Evolutionary conservation across 108 stramenopile species (phyloP), one percentile per base, ranked within the genome.

Genomic region (Nitzschia putrida): DNA sequence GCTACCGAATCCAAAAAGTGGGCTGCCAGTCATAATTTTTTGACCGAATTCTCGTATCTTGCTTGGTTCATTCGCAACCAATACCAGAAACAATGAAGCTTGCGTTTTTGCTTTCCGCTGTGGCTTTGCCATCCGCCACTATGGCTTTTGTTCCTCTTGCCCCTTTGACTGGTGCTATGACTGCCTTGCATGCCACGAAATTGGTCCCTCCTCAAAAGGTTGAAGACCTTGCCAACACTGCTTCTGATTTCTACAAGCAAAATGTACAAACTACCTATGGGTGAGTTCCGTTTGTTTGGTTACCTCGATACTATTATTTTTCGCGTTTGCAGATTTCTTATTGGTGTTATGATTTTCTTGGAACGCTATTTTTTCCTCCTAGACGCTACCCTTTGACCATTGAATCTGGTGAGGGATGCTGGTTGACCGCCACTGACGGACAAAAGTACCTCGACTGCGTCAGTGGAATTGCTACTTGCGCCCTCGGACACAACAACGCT

Each of bases 391-490:
- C 91, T 42, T 76, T 95, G 60, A 95, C 91, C 7, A 85, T 95
- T 60, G 70, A 77, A 42, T 83, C 77, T 39, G 98, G 98, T 26
- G 42, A 86, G 12, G 96, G 97, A 11, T 88, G 85, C 73, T 78
- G 69, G 13, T 72, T 98, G 39, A 84, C 72, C 43, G 95, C 95
- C 53, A 85, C 84, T 2, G 81, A 93, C 44, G 96, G 95, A 41
- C 88, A 72, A 55, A 78, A 88, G 51, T 99, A 97, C 71, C 79
- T 98, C 37, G 98, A 99, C 71, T 97, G 95, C 57, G 97, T 95
- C 18, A 81, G 93, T 37, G 98, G 98, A 42, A 99, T 99, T 60
- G 95, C 96, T 57, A 98, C 97, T 41, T 97, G 96, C 58, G 87
- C 88, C 22, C 81, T 99, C 11, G 98, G 98, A 39, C 98, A 99